Conservation (phyloP, 495 filamentous ascomycete species). For the Aspergillus nanangensis region DNA sequence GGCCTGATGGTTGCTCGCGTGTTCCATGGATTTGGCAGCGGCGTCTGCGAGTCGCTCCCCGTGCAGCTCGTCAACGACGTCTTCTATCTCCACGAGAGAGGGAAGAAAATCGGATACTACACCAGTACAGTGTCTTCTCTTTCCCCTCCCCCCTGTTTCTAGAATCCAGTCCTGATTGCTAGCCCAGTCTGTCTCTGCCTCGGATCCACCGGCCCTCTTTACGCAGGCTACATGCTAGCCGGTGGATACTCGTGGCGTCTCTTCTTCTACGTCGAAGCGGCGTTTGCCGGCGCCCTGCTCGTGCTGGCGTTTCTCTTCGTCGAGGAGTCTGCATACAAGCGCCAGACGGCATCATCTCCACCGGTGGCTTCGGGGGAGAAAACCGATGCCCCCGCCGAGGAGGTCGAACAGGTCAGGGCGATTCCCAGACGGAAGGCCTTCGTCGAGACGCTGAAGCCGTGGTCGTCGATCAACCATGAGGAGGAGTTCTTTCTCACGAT, state of each 20-base stretch:
- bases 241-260: slow-evolving; percentile 59
- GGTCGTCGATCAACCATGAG: slow-evolving; percentile 37
- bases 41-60: slow-evolving; percentile 58
- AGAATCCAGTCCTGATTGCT: too few species aligned
- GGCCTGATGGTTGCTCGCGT: slow-evolving; percentile 53
- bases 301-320: slow-evolving; percentile 58
- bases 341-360: slow-evolving; percentile 15
- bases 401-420: not conserved
- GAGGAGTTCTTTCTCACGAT: slow-evolving; percentile 44
- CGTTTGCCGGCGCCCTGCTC: slow-evolving; percentile 50
- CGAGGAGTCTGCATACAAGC: slow-evolving; percentile 57
- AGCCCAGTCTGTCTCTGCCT: slow-evolving; percentile 55
- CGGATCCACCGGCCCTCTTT: slow-evolving; percentile 54
- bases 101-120: slow-evolving; percentile 55
- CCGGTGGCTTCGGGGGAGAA: not conserved
- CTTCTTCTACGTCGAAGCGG: slow-evolving; percentile 62
- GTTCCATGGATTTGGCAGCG: slow-evolving; percentile 53
- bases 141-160: too few species aligned
- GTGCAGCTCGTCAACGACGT: slow-evolving; percentile 65
- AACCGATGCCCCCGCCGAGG: not conserved
- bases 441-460: slow-evolving; percentile 37
- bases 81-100: slow-evolving; percentile 60
- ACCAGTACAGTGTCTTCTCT: slow-evolving; percentile 37
- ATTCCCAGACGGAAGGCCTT: slow-evolving; percentile 29
- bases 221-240: slow-evolving; percentile 60